Conservation (phyloP, 2,329 filamentous ascomycete genomes). For the Juglanconis sp. region DNA sequence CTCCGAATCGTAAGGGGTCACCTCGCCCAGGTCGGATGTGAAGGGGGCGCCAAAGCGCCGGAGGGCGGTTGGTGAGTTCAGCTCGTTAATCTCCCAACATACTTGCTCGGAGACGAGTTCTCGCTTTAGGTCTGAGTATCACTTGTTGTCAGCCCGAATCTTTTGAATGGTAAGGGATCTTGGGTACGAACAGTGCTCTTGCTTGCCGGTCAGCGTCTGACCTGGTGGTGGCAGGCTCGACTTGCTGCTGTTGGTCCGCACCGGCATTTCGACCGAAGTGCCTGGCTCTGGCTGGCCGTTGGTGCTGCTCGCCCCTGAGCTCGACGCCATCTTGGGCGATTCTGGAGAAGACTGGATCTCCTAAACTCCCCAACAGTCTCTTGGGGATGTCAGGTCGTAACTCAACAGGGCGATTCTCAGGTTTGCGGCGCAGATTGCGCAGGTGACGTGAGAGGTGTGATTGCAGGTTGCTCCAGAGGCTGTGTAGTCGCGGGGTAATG, state of each 20-base stretch:
- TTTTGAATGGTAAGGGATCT: not conserved
- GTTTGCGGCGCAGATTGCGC: not conserved
- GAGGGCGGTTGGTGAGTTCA: conserved; percentile 91
- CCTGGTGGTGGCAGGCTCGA: conserved; percentile 35
- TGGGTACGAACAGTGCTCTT: conserved; percentile 80
- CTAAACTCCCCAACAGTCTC: not conserved
- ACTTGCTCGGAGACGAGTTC: conserved; percentile 91
- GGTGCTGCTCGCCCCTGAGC: not conserved
- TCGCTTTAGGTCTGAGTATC: conserved; percentile 76
- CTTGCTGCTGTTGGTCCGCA: conserved; percentile 27
- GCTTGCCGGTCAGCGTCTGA: conserved; percentile 78
- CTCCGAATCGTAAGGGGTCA: conserved; percentile 89
- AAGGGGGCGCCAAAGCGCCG: conserved; percentile 95
- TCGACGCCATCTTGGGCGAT: not conserved
- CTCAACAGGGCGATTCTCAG: not conserved
- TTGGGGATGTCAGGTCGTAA: not conserved
- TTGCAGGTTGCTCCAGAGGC: not conserved
- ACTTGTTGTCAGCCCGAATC: conserved; percentile 24
- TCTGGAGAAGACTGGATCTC: not conserved
- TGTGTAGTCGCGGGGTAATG: not conserved
- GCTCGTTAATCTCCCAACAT: conserved; percentile 82
- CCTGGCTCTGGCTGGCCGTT: conserved; percentile 6
- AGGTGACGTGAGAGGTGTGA: not conserved
- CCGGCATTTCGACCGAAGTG: conserved; percentile 17
- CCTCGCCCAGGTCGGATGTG: conserved; percentile 85